Evolutionary conservation across 495 filamentous ascomycete genomes (phyloP), one percentile per base, ranked within the genome.

Genomic region (Opeltia flavorubescens): DNA sequence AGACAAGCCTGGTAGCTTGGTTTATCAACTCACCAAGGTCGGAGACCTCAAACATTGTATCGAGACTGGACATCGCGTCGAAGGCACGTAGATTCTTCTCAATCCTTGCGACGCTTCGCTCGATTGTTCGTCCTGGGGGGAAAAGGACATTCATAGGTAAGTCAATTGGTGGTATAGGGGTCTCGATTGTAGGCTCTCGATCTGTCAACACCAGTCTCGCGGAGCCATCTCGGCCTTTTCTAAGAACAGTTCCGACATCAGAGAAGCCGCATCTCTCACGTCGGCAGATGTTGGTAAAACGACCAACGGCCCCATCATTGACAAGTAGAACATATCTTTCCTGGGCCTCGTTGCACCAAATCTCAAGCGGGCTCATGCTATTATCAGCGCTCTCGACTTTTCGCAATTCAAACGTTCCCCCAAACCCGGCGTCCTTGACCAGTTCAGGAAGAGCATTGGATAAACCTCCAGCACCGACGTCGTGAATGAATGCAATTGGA

Each of bases 311-410:
- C 2, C 87, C 81, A 46, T 75, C 73, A 28, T 84, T 83, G 50
- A 98, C 76, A 9, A 87, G 74, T 53, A 95, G 59, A 15, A 96
- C 91, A 53, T 95, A 98, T 57, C 91, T 71, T 63, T 98, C 91
- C 55, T 98, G 91, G 2, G 91, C 93, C 55, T 95, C 89, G 53
- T 85, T 89, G 65, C 89, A 94, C 89, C 89, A 96, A 29, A 96
- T 94, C 59, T 95, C 83, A n/a, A 53, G 36, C n/a, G 51, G 51
- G 26, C 28, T 36, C 47, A 53, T 47, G 27, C 86, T 80, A 30
- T 68, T 74, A 59, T 96, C 93, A 0, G 86, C 83, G 58, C 72
- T 95, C 53, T 95, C 88, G 18, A 98, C 71, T 57, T 95, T 83
- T 44, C 93, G 77, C 1, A 98, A 76, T 61, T 96, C 91, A 53